These are phyloP conservation scores for Zygnema cylindricum DNA, from an alignment of 139 green algal species.

Conservation along the genomic window DNA sequence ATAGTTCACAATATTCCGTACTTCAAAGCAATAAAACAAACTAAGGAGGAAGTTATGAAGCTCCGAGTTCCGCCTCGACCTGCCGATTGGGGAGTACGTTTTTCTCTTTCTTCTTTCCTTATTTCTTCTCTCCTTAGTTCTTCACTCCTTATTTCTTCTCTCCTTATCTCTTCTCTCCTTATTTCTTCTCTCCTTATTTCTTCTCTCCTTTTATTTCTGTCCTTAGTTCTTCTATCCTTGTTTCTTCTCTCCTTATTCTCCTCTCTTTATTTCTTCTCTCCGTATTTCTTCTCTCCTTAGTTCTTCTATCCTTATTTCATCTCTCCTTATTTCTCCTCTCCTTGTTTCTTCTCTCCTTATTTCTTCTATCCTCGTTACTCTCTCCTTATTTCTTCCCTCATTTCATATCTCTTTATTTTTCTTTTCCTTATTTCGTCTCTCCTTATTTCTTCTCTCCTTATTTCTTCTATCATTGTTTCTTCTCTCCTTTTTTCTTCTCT, in stretches of 20 bases:
- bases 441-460: not conserved
- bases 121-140: not conserved
- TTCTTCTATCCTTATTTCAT: not conserved
- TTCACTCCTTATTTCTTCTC: not conserved
- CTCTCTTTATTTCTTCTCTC: not conserved
- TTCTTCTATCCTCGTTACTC: not conserved
- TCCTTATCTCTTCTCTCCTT: too few relatives aligned
- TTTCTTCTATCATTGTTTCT: not conserved
- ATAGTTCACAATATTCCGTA: not conserved
- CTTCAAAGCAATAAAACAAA: not conserved
- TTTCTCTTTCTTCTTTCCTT: too few relatives aligned
- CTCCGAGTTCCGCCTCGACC: not conserved
- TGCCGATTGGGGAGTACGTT: not conserved
- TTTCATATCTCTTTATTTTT: slow-evolving; percentile 2
- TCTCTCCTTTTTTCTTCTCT: not conserved
- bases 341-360: not conserved
- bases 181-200: slow-evolving; percentile 8
- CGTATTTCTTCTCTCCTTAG: not conserved
- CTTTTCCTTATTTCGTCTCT: not conserved
- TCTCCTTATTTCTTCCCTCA: not conserved
- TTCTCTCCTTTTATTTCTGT: not conserved
- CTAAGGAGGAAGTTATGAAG: not conserved
- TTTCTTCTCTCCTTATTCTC: not conserved
- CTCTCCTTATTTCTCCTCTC: slow-evolving; percentile 1
- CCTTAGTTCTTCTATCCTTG: not conserved